Conservation (phyloP, 768 basidiomycete species). For the Boletus sp. region DNA sequence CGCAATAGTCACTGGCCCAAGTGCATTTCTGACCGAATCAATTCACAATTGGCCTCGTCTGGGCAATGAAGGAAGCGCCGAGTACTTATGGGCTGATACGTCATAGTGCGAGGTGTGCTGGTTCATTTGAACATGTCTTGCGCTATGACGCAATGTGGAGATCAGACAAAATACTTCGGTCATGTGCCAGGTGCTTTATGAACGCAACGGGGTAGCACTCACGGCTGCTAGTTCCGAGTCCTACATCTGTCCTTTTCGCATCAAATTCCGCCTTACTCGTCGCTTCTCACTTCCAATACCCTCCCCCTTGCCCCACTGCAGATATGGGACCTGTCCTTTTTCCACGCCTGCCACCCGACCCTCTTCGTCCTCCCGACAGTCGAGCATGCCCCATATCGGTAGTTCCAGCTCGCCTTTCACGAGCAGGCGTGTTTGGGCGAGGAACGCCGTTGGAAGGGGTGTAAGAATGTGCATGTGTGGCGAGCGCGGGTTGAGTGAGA, state of each 20-base stretch:
- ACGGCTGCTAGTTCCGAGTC: not conserved
- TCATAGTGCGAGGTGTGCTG: not conserved
- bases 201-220: not conserved
- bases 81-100: not conserved
- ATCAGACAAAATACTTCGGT: no score
- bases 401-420: constrained; percentile 90
- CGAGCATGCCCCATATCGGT: constrained; percentile 85
- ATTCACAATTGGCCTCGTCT: not conserved
- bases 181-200: no score
- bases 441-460: constrained; percentile 54
- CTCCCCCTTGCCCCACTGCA: constrained; percentile 72
- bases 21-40: not conserved
- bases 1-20: not conserved
- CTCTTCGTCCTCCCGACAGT: constrained; percentile 48
- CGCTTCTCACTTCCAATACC: constrained; percentile 72
- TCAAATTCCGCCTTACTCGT: constrained; percentile 80
- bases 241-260: constrained; percentile 75
- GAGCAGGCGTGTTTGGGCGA: constrained; percentile 40
- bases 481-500: constrained; percentile 29
- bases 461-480: constrained; percentile 72
- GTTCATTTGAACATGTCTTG: no score
- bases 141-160: no score
- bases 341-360: constrained; percentile 49
- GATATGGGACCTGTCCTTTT: constrained; percentile 64
- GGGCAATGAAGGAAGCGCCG: not conserved